A percentile compares a stretch with the other conserved stretches of the same genome.
Evolutionary conservation across 106 monocot genomes (phyloP).

Genomic region (Apostasia ramifera): DNA sequence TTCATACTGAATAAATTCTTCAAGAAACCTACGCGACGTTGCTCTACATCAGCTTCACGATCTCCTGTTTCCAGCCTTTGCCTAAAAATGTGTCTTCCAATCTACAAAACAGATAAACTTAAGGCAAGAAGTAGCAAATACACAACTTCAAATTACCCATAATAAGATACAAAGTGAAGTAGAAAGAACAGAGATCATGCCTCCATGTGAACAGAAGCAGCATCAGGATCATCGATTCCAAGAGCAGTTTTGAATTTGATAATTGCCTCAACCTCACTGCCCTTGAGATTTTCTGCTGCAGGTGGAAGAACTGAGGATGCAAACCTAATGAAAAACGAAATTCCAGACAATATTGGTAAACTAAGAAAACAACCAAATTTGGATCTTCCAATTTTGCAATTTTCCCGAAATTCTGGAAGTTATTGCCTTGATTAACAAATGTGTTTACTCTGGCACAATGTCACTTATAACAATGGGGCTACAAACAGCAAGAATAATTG

Average conservation of each 20-base stretch:
- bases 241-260: constrained; percentile 83
- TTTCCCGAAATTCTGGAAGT: no score
- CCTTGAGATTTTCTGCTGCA: constrained; percentile 76
- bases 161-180: background rate
- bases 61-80: constrained; percentile 88
- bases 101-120: constrained; percentile 29
- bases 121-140: constrained; percentile 7
- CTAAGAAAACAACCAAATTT: background rate
- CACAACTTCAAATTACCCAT: background rate
- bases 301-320: constrained; percentile 69
- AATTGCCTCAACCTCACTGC: constrained; percentile 81
- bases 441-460: no score
- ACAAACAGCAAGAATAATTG: no score
- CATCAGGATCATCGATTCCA: constrained; percentile 94
- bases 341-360: background rate
- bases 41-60: constrained; percentile 74
- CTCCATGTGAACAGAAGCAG: constrained; percentile 95
- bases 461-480: no score
- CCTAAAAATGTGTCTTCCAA: constrained; percentile 87
- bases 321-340: constrained; percentile 39
- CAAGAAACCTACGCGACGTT: constrained; percentile 47
- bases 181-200: constrained; percentile 20
- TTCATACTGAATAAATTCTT: background rate
- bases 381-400: no score
- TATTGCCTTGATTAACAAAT: no score